Evolutionary conservation across 495 filamentous ascomycete species (phyloP), one percentile per base, ranked within the genome.

Genomic region (Penicillium mononematosum): DNA sequence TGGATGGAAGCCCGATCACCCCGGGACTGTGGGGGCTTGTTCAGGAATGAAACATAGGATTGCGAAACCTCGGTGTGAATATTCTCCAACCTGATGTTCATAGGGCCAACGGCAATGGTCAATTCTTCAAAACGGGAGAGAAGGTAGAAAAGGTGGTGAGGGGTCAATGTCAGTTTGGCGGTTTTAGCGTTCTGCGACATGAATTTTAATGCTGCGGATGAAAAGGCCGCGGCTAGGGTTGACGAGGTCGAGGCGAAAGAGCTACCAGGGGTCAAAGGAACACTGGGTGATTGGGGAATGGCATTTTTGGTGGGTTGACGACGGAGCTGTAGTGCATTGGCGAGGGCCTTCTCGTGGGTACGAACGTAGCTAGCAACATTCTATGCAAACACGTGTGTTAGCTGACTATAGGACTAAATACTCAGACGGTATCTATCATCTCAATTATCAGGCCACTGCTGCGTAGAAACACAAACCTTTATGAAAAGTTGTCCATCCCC

Each of bases 131-230:
- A 96, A 51, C 91, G 88, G 53, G 90, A 94, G 47, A 98, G 81
- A 25, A 98, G 82, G 69, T 96, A 98, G 77, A 95, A 98, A 36
- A 98, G 83, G 74, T 98, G 94, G 61, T 98, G 94, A 19, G 94
- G 90, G n/a, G 94, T 98, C 45, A 98, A 82, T 29, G 91, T 90
- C 51, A 98, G 77, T 77, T 93, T 97, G 38, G 88, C 88, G 43
- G 92, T 89, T 74, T 94, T 96, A 64, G 91, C 80, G 58, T 78
- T 87, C 65, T 88, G 86, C 29, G 92, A 92, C 41, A 89, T 83
- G 69, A 97, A 96, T 62, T 79, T 90, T 58, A 96, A 74, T 45
- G 88, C 83, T 45, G 91, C 89, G 39, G 95, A 84, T 36, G 93
- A 96, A 36, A 98, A 78, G 43, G 94, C 91, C 1, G 90, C 83